Conservation (phyloP, 352 stramenopile genomes). For the Pilasporangium apinafurcum region DNA sequence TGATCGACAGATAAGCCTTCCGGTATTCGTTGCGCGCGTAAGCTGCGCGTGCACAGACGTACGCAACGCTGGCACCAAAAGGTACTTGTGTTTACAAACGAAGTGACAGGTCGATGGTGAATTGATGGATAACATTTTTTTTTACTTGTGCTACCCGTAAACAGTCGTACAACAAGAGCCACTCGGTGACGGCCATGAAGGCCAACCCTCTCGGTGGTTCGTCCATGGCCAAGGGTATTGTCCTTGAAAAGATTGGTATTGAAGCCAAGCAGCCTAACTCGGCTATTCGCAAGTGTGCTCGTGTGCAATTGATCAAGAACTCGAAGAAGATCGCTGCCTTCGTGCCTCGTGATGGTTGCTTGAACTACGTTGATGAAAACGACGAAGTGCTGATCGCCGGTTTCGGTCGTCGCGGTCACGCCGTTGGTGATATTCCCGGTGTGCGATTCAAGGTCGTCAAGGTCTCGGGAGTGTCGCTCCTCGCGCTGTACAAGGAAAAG, state of each 20-base stretch:
- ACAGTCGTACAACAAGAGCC: conserved; percentile 98
- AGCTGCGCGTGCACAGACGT: conserved; percentile 98
- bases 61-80: conserved; percentile 97
- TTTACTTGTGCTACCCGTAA: not conserved
- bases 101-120: too few relatives aligned
- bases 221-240: conserved; percentile 99
- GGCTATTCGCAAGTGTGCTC: conserved; percentile 99
- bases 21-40: conserved; percentile 98
- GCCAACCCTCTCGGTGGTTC: conserved; percentile 99
- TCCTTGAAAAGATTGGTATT: conserved; percentile 99
- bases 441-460: conserved; percentile 99
- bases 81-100: conserved; percentile 8
- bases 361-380: conserved; percentile 99
- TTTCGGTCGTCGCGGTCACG: conserved; percentile 99
- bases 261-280: conserved; percentile 99
- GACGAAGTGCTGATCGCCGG: conserved; percentile 99
- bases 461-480: conserved; percentile 98
- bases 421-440: conserved; percentile 99
- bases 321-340: conserved; percentile 99
- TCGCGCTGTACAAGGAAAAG: conserved; percentile 99
- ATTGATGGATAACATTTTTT: too few relatives aligned
- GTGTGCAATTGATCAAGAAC: conserved; percentile 99
- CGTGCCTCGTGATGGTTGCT: conserved; percentile 99
- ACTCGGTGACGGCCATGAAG: conserved; percentile 99
- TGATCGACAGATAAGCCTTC: conserved; percentile 94